A percentile compares a stretch with the other conserved stretches of the same genome.
Evolutionary conservation across 768 basidiomycete species (phyloP).

Genomic region (Vararia minispora): DNA sequence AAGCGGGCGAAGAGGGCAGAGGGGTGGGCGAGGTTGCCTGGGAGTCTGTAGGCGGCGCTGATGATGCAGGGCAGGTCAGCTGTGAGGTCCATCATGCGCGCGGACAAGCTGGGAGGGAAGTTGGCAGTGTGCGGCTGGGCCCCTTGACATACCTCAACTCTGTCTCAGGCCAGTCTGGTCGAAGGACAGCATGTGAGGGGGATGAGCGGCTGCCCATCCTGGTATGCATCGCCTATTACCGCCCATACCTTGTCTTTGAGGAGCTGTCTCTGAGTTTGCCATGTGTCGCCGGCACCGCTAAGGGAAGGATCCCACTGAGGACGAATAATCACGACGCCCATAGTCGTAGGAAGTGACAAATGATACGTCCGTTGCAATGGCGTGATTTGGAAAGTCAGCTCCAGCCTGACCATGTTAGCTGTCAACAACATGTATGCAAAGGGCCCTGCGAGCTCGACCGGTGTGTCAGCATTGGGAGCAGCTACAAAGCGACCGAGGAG

Average conservation of each 20-base stretch:
- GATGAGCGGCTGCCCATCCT: too few relatives aligned
- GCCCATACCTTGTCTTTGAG: conserved; percentile 46
- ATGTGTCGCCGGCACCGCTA: conserved; percentile 28
- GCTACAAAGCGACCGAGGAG: conserved; percentile 33
- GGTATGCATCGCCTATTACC: conserved; percentile 61
- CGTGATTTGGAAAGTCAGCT: conserved; percentile 68
- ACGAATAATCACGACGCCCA: conserved; percentile 70
- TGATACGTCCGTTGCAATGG: conserved; percentile 45
- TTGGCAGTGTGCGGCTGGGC: too few relatives aligned
- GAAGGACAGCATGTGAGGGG: too few relatives aligned
- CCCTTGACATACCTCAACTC: too few relatives aligned
- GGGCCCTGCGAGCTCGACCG: conserved; percentile 54
- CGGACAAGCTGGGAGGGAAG: too few relatives aligned
- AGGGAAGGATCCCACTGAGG: conserved; percentile 51
- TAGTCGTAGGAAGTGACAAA: conserved; percentile 29
- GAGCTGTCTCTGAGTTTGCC: conserved; percentile 27
- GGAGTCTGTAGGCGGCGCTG: too few relatives aligned
- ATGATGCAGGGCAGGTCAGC: too few relatives aligned
- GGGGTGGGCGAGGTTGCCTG: too few relatives aligned
- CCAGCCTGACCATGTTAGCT: conserved; percentile 76
- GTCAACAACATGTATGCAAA: conserved; percentile 82
- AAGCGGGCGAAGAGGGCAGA: too few relatives aligned
- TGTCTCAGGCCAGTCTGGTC: too few relatives aligned
- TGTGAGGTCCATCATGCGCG: too few relatives aligned
- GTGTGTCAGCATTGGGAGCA: conserved; percentile 23